Conservation (phyloP, 208 protist genomes). For the Acanthamoeba rhysodes region DNA sequence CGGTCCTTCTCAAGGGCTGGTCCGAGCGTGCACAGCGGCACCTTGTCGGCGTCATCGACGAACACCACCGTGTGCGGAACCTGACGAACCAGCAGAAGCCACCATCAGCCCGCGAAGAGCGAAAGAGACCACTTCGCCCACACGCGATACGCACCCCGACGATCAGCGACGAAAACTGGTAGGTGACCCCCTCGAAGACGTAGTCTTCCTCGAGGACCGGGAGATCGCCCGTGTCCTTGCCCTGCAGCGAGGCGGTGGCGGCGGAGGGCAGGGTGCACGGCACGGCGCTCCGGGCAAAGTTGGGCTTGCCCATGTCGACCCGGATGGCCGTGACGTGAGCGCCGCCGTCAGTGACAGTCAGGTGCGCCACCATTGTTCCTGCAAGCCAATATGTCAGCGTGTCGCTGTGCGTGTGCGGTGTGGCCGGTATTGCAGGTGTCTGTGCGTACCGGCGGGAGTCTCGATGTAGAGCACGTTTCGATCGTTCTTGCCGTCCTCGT, state of each 20-base stretch:
- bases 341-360: background rate
- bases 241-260: background rate
- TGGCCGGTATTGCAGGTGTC: background rate
- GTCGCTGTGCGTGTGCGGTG: background rate
- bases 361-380: background rate
- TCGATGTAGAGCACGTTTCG: background rate
- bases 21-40: background rate
- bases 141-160: background rate
- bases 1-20: slow-evolving; percentile 9
- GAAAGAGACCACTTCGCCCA: no score
- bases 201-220: background rate
- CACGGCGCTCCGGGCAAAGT: slow-evolving; percentile 3
- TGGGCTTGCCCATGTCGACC: background rate
- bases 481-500: background rate
- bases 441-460: background rate
- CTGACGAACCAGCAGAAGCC: background rate
- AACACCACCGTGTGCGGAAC: slow-evolving; percentile 32
- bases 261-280: background rate
- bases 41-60: background rate
- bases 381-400: background rate
- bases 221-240: background rate
- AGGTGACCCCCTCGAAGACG: background rate
- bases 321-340: slow-evolving; percentile 3
- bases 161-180: slow-evolving; percentile 16
- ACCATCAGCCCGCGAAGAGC: no score